Evolutionary conservation across 202 grass and related monocot genomes (phyloP).

Genomic region (Panicum virgatum): DNA sequence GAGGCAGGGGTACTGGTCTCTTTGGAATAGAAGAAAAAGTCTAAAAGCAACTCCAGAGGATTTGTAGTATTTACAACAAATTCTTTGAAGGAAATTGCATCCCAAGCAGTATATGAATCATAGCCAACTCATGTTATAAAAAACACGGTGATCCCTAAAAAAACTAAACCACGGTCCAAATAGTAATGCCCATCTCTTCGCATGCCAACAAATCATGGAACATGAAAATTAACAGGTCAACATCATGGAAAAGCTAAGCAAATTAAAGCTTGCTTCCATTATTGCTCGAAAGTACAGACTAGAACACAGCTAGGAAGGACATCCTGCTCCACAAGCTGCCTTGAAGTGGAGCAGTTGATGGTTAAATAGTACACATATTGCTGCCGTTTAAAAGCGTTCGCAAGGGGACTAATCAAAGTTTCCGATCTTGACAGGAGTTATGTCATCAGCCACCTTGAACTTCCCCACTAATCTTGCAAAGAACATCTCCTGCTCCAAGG

Average conservation of each 20-base stretch:
- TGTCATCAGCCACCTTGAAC: conserved; percentile 61
- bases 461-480: conserved; percentile 60
- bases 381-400: background rate
- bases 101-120: background rate
- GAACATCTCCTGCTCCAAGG: conserved; percentile 60
- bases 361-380: background rate
- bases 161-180: background rate
- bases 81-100: background rate
- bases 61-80: background rate
- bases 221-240: background rate
- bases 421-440: conserved; percentile 70
- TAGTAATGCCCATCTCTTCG: background rate
- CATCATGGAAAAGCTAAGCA: background rate
- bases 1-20: too few relatives aligned
- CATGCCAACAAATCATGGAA: background rate
- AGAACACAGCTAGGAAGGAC: background rate
- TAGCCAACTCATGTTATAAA: background rate
- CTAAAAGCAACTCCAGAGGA: too few relatives aligned
- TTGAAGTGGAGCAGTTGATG: background rate
- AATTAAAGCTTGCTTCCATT: background rate
- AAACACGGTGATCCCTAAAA: too few relatives aligned
- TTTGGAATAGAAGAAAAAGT: too few relatives aligned
- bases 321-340: background rate
- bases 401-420: conserved; percentile 58
- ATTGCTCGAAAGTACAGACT: background rate